A percentile compares a stretch with the other conserved stretches of the same genome.
Evolutionary conservation across 2,329 filamentous ascomycete genomes (phyloP).

Genomic region (Fusarium sp.): DNA sequence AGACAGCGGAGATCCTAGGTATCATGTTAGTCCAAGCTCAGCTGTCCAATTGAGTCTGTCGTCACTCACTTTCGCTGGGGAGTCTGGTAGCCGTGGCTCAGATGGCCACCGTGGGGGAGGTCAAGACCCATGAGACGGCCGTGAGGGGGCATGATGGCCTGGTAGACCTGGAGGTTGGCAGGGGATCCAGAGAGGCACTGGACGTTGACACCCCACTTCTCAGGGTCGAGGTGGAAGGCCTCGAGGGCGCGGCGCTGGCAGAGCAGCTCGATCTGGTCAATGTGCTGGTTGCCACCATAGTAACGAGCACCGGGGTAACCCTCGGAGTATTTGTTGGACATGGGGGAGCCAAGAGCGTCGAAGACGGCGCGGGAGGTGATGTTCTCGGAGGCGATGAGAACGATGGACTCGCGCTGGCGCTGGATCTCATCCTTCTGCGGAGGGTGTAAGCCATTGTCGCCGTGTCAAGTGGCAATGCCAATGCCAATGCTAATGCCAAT

Average conservation of each 20-base stretch:
- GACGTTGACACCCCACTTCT: constrained; percentile 98
- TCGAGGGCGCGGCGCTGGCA: constrained; percentile 95
- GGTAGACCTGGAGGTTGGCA: constrained; percentile 98
- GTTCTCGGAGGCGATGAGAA: constrained; percentile 99
- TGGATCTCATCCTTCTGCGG: constrained; percentile 88
- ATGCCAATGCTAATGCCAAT: neutral
- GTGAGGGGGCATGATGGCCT: constrained; percentile 95
- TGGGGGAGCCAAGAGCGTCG: constrained; percentile 93
- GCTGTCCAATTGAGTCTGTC: neutral
- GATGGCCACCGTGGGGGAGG: constrained; percentile 91
- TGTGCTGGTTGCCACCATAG: constrained; percentile 99
- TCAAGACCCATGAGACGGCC: constrained; percentile 97
- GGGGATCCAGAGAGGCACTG: constrained; percentile 93
- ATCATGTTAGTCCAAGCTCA: constrained; percentile 1
- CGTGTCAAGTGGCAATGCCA: neutral
- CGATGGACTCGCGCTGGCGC: constrained; percentile 97
- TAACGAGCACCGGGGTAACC: constrained; percentile 98
- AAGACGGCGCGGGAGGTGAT: constrained; percentile 98
- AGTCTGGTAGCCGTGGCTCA: constrained; percentile 98
- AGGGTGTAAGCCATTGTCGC: constrained; percentile 46
- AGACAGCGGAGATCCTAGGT: constrained; percentile 90
- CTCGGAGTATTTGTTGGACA: constrained; percentile 99
- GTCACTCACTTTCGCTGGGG: constrained; percentile 83
- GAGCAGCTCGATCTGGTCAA: constrained; percentile 93
- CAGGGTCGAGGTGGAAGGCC: constrained; percentile 86